Evolutionary conservation across 352 stramenopile species (phyloP).

Genomic region (Discostella stelligera): DNA sequence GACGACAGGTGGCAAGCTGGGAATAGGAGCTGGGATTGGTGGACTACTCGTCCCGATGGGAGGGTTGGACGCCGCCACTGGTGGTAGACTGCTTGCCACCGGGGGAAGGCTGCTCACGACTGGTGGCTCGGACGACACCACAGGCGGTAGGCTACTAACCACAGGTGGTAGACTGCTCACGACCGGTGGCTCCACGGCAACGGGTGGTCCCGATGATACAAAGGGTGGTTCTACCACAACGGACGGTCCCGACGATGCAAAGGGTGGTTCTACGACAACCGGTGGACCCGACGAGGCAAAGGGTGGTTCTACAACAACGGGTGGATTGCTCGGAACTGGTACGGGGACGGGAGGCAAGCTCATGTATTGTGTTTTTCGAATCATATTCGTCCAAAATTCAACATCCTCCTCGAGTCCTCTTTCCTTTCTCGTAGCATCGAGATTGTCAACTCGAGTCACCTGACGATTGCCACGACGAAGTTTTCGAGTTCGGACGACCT

Average conservation of each 20-base stretch:
- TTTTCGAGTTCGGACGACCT: not conserved
- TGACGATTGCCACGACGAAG: not conserved
- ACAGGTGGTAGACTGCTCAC: too few species aligned
- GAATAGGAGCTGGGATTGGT: too few species aligned
- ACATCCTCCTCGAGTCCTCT: constrained; percentile 36
- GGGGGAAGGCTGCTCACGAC: too few species aligned
- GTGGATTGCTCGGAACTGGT: constrained; percentile 6
- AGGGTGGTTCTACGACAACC: not conserved
- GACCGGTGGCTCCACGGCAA: not conserved
- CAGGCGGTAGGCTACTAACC: too few species aligned
- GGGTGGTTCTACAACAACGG: not conserved
- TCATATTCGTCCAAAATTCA: constrained; percentile 34
- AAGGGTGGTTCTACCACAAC: not conserved
- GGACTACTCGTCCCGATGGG: too few species aligned
- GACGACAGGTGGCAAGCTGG: too few species aligned
- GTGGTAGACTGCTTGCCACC: too few species aligned
- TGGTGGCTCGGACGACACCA: not conserved
- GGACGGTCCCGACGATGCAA: not conserved
- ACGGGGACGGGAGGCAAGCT: constrained; percentile 5
- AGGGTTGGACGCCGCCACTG: too few species aligned
- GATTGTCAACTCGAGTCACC: not conserved
- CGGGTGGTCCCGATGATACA: not conserved
- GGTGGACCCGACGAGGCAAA: not conserved
- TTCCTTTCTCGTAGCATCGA: not conserved
- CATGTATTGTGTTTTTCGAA: constrained; percentile 18